Evolutionary conservation across 148 eudicot species (phyloP).

Genomic region (Chenopodium quinoa): DNA sequence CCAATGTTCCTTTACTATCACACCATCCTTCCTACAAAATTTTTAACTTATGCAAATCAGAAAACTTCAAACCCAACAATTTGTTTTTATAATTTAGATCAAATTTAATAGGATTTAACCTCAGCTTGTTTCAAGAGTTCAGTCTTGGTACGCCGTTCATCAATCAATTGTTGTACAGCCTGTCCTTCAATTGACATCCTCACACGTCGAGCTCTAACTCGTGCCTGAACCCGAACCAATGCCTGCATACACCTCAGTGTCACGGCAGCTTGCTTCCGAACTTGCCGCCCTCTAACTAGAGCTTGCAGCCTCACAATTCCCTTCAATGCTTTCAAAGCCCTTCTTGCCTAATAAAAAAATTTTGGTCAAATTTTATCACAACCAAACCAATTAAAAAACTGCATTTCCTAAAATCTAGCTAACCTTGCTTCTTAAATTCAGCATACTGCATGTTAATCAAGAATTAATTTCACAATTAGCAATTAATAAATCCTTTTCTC

Average conservation of each 20-base stretch:
- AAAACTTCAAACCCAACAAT: neutral
- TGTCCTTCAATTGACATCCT: constrained; percentile 93
- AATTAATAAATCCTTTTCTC: no score
- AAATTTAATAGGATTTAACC: constrained; percentile 32
- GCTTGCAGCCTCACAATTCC: constrained; percentile 93
- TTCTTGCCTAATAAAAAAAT: constrained; percentile 52
- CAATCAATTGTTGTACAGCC: constrained; percentile 72
- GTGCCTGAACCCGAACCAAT: constrained; percentile 93
- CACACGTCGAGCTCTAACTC: constrained; percentile 89
- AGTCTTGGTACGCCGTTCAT: constrained; percentile 56
- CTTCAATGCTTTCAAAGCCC: constrained; percentile 86
- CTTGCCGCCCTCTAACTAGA: constrained; percentile 81
- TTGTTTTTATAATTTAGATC: neutral
- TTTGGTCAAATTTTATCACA: neutral
- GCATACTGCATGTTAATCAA: neutral
- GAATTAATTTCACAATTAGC: neutral
- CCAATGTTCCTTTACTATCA: constrained; percentile 79
- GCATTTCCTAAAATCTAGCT: neutral
- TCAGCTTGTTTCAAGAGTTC: constrained; percentile 79
- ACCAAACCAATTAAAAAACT: neutral
- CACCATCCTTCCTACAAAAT: constrained; percentile 89
- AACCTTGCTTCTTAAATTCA: neutral
- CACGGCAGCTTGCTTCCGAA: constrained; percentile 93
- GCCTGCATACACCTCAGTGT: constrained; percentile 98
- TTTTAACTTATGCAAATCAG: neutral